Base-by-base conservation (phyloP, 306 rosid species). In the Ammopiptanthus mongolicus region DNA sequence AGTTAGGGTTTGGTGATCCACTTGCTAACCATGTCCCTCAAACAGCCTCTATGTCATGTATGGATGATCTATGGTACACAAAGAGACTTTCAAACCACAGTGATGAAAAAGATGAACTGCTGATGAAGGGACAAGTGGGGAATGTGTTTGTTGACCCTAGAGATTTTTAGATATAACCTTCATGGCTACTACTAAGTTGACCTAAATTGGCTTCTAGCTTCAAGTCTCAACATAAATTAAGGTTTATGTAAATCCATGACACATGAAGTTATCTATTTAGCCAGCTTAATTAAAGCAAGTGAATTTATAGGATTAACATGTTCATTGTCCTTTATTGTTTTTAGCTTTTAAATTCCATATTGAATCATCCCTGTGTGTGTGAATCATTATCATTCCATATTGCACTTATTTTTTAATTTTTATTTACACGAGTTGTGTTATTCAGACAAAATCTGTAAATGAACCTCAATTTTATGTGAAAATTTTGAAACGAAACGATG, bases 81-180 rank as follows among this genome's bases (percentile, higher is more conserved):
- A 91, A 91, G 71, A 84, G 78, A 12, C 51, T 89, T 71, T 75
- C 75, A 31, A 66, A 31, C 56, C 67, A 71, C 2, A 19, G 34
- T 23, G 84, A 74, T 14, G 84, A 73, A 34, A 60, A 78, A 17
- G 87, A 87, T 65, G 82, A 50, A 70, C 3, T 76, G 73, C 44
- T 81, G 19, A 39, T 79, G 78, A 79, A 80, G 75, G 88, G 84
- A 71, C 84, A 79, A 71, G 47, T 85, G 0, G 89, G 86, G 73
- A 86, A 87, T 77, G 90, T 86, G 53, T 85, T 89, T 75, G 88
- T 89, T 41, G 97, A 91, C 79, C 97, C 97, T 65, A 89, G 92
- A 68, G 97, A 91, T 25, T 89, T 91, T 61, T 91, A 85, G 84
- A 44, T 48, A 41, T 29, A 22, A 34, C 6, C 17, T 56, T 25